These are phyloP conservation scores for Physcomitrium patens DNA, from an alignment of 225 moss, liverwort and hornwort species.

Conservation along the genomic window DNA sequence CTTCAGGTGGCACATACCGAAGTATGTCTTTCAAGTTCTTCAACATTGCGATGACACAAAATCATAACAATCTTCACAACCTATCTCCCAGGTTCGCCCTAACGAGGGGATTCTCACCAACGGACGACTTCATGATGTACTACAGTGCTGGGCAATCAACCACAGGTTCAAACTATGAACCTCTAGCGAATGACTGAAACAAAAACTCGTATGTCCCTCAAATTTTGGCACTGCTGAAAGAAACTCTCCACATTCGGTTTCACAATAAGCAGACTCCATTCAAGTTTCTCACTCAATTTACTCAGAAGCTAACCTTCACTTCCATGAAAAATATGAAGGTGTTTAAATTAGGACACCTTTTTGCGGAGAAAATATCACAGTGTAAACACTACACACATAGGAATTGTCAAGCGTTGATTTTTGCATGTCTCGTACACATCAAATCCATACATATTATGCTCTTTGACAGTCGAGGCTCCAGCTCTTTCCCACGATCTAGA, in stretches of 20 bases:
- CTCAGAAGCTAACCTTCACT: slow-evolving; percentile 15
- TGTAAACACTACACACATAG: slow-evolving; percentile 2
- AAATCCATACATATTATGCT: background rate
- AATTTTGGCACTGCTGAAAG: slow-evolving; percentile 9
- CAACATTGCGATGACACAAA: slow-evolving; percentile 37
- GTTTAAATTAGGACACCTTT: slow-evolving; percentile 20
- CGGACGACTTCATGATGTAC: slow-evolving; percentile 16
- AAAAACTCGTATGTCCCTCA: slow-evolving; percentile 15
- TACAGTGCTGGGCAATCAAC: background rate
- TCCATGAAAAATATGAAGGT: slow-evolving; percentile 23
- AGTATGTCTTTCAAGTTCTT: slow-evolving; percentile 80
- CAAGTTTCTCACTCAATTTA: slow-evolving; percentile 12
- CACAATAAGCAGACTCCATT: slow-evolving; percentile 8
- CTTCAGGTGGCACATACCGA: slow-evolving; percentile 85
- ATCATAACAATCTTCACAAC: slow-evolving; percentile 16
- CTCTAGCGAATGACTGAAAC: slow-evolving; percentile 7
- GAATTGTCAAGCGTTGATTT: background rate
- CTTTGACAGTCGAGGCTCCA: background rate
- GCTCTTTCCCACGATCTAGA: background rate
- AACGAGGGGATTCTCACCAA: background rate
- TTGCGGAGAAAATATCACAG: slow-evolving; percentile 11
- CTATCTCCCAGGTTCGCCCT: background rate
- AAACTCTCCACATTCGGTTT: slow-evolving; percentile 7
- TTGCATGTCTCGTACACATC: slow-evolving; percentile 1
- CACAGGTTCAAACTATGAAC: slow-evolving; percentile 21